Conservation (phyloP, 2,329 filamentous ascomycete genomes). For the Zalaria sp. region DNA sequence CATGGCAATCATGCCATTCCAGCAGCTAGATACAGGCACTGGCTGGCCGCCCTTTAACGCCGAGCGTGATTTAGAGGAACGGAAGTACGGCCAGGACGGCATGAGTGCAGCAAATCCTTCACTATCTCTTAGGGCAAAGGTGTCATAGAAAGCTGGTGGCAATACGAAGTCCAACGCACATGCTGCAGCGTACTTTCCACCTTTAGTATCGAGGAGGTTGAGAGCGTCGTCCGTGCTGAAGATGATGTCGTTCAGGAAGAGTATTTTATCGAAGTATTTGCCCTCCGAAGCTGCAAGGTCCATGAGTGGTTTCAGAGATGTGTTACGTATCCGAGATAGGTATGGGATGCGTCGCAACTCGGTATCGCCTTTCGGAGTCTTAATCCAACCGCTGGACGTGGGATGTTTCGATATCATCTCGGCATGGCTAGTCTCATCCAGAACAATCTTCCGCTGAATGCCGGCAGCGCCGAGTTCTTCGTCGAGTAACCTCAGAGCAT, state of each 20-base stretch:
- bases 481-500: constrained; percentile 43
- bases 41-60: constrained; percentile 39
- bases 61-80: constrained; percentile 34
- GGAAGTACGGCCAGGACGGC: constrained; percentile 47
- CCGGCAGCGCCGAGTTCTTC: constrained; percentile 35
- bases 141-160: constrained; percentile 44
- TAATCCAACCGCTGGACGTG: constrained; percentile 44
- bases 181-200: constrained; percentile 45
- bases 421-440: constrained; percentile 44
- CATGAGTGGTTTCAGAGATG: constrained; percentile 44
- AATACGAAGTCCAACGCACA: constrained; percentile 47
- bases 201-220: constrained; percentile 41
- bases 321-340: constrained; percentile 49
- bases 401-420: constrained; percentile 32
- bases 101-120: constrained; percentile 37
- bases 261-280: constrained; percentile 41
- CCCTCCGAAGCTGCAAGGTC: constrained; percentile 34
- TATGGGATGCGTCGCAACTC: constrained; percentile 56
- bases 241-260: constrained; percentile 51
- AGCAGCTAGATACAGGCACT: constrained; percentile 49
- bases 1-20: constrained; percentile 49
- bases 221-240: constrained; percentile 46
- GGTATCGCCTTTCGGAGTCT: constrained; percentile 36
- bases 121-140: constrained; percentile 45
- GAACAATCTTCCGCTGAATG: constrained; percentile 40